phyloP scores from a whole-genome alignment of 2,329 filamentous ascomycete genomes.

The Calonectria montana region DNA sequence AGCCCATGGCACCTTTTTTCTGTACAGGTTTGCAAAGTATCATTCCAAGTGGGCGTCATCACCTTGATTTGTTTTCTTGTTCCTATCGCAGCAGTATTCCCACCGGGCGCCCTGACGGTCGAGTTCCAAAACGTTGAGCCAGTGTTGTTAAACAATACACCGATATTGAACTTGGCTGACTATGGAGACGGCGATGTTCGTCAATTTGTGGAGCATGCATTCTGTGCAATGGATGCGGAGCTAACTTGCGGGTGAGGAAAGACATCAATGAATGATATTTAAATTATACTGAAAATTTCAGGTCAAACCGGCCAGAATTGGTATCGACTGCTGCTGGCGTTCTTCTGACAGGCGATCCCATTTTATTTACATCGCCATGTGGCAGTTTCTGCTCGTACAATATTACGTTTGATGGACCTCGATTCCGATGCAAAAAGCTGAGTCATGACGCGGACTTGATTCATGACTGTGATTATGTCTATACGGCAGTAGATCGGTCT shows the following conservation, averaged over 20 bases:
- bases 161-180: background rate
- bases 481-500: background rate
- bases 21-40: background rate
- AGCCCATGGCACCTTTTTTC: background rate
- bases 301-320: background rate
- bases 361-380: background rate
- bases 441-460: background rate
- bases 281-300: background rate
- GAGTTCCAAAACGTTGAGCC: background rate
- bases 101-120: background rate
- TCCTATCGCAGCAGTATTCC: background rate
- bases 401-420: background rate
- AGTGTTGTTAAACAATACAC: background rate
- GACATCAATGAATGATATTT: accelerated
- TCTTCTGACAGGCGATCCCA: background rate
- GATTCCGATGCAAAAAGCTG: background rate
- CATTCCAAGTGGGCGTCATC: background rate
- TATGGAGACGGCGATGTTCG: background rate
- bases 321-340: background rate
- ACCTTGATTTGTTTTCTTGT: background rate
- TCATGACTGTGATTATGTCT: background rate
- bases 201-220: background rate
- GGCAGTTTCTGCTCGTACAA: background rate
- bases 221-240: background rate
- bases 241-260: background rate